A percentile compares a stretch with the other conserved stretches of the same genome.
These are phyloP conservation scores for Sonneratia alba DNA, from an alignment of 345 rosid genomes.

Conservation along the genomic window DNA sequence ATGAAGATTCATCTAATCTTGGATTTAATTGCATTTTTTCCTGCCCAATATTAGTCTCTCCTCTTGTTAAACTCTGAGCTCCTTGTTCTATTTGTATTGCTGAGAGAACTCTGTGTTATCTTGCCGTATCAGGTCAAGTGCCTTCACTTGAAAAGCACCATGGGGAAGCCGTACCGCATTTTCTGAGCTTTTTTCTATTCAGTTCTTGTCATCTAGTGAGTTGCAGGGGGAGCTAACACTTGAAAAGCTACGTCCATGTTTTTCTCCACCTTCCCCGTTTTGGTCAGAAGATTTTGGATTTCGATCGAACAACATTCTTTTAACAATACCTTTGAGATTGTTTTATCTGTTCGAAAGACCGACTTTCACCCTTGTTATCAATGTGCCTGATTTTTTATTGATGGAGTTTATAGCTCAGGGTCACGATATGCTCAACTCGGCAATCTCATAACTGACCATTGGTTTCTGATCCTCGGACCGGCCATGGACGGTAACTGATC, in stretches of 20 bases:
- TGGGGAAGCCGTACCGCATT: slow-evolving; percentile 58
- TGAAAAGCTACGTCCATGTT: slow-evolving; percentile 4
- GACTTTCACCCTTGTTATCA: neutral
- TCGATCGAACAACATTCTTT: neutral
- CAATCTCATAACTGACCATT: no score
- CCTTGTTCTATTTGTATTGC: neutral
- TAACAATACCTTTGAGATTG: neutral
- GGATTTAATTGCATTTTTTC: neutral
- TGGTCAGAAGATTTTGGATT: slow-evolving; percentile 1
- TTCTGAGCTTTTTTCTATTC: slow-evolving; percentile 23
- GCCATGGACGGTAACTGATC: no score
- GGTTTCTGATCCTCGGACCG: no score
- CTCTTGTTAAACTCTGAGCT: no score
- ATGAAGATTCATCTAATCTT: neutral
- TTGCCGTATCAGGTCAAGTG: slow-evolving; percentile 49
- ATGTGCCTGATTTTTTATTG: neutral
- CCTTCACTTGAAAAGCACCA: slow-evolving; percentile 64
- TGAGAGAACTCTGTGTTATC: neutral
- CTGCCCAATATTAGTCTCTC: no score
- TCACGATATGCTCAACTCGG: no score
- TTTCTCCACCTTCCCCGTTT: neutral
- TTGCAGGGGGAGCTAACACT: neutral
- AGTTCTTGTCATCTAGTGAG: neutral
- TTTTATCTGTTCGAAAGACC: neutral
- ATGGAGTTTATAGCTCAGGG: no score